A percentile compares a stretch with the other conserved stretches of the same genome.
These are phyloP conservation scores for Malus sylvestris DNA, from an alignment of 306 rosid genomes.

Conservation along the genomic window DNA sequence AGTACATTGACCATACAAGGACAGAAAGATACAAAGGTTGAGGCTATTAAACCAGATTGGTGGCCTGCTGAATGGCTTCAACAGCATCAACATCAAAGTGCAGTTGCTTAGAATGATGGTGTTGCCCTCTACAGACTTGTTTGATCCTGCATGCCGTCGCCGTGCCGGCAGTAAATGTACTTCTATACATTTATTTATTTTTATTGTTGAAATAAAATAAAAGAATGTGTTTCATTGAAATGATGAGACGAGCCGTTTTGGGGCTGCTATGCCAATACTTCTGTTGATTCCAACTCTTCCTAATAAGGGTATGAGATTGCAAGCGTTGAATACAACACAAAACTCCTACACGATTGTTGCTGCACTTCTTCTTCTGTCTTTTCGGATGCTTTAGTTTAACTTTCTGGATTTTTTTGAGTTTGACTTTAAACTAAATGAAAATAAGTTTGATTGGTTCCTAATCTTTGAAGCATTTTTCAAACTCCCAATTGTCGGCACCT, in stretches of 20 bases:
- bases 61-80: constrained; percentile 47
- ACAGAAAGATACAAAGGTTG: constrained; percentile 49
- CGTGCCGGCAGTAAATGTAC: background rate
- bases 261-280: background rate
- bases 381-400: no score
- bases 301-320: background rate
- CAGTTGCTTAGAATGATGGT: constrained; percentile 14
- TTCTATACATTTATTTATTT: background rate
- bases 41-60: constrained; percentile 57
- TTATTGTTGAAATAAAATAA: background rate
- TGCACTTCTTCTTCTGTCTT: no score
- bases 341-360: no score
- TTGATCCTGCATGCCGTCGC: background rate
- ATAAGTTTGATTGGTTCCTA: no score
- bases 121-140: background rate
- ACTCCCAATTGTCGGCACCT: no score
- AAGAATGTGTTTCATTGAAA: background rate
- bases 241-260: background rate
- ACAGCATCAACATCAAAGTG: constrained; percentile 16
- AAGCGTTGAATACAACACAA: no score
- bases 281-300: background rate
- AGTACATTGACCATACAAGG: constrained; percentile 46
- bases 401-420: no score
- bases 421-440: no score
- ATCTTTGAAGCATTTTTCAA: no score